Evolutionary conservation across 768 basidiomycete species (phyloP).

Genomic region (Roridomyces roridus): DNA sequence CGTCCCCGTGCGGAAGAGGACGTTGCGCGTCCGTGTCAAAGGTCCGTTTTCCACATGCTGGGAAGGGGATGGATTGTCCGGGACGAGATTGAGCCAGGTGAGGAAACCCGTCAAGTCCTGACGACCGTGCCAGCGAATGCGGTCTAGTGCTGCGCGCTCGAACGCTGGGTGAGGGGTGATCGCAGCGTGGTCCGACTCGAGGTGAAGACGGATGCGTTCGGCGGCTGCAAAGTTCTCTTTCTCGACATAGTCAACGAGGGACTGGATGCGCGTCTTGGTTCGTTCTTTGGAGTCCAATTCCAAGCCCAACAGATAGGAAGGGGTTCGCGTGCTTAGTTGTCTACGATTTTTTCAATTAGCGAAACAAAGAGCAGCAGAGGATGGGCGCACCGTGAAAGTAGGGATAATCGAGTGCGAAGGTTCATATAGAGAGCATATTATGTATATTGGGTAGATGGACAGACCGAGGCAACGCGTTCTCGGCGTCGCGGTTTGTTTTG

Average conservation of each 20-base stretch:
- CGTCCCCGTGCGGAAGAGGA: slow-evolving; percentile 20
- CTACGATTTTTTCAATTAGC: not conserved
- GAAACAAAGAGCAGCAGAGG: too few relatives aligned
- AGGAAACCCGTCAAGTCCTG: slow-evolving; percentile 13
- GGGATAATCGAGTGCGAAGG: too few relatives aligned
- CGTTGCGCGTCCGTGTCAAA: slow-evolving; percentile 17
- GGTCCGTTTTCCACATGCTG: slow-evolving; percentile 12
- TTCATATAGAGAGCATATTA: too few relatives aligned
- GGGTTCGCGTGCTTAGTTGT: too few relatives aligned
- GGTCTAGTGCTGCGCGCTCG: slow-evolving; percentile 20
- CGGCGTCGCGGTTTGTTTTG: too few relatives aligned
- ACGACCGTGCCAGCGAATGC: slow-evolving; percentile 2
- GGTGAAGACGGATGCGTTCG: slow-evolving; percentile 12
- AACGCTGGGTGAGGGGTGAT: slow-evolving; percentile 16
- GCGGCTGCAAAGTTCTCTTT: slow-evolving; percentile 12
- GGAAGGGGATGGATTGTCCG: slow-evolving; percentile 14
- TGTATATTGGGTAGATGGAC: too few relatives aligned
- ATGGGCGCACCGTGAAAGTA: too few relatives aligned
- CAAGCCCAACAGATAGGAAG: too few relatives aligned
- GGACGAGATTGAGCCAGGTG: slow-evolving; percentile 20
- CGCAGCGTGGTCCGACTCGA: not conserved
- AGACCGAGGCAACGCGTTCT: too few relatives aligned
- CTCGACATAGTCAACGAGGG: slow-evolving; percentile 6
- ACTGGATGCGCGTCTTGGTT: not conserved
- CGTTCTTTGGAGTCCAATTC: not conserved